Evolutionary conservation across 176 grass and related monocot genomes (phyloP), one percentile per base, ranked within the genome.

Genomic region (Triticum dicoccoides): DNA sequence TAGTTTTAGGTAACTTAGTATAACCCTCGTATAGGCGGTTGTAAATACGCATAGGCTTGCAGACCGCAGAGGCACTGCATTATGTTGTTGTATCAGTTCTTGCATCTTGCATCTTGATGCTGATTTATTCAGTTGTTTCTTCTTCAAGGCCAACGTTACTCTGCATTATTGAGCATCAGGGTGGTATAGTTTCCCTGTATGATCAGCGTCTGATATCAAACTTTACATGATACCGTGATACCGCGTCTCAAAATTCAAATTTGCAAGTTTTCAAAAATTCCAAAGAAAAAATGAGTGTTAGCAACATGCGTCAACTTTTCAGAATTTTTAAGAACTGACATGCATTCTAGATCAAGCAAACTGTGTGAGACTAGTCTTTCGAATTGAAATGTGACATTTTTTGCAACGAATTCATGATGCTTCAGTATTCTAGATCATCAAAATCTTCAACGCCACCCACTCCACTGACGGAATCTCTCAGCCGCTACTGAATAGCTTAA

Each of bases 1-100:
- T 67, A 80, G 54, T 67, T 76, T 41, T 47, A 80, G 81, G 42
- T 65, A 73, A 76, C 66, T 20, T 82, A 77, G 73, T 52, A 66
- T 49, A 85, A 33, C 8, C 56, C 56, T 59, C 14, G 61, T 76
- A 76, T 80, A 87, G 68, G 47, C 69, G 81, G 76, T 76, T 76
- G 89, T 84, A 84, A 76, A 87, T 87, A 87, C 41, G 61, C 65
- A 18, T 80, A 80, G 76, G 56, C 68, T 11, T 87, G 47, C 61
- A 80, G 89, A 79, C 5, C 83, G 58, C 65, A 74, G 85, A 45
- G 13, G 25, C 45, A 84, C 66, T 75, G 83, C 17, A 80, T 80
- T 76, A 59, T 69, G 81, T 76, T 80, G 35, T 74, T 25, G 13
- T 61, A 75, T 76, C 64, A 76, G 81, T 91, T 86, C 72, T 65